A percentile compares a stretch with the other conserved stretches of the same genome.
phyloP scores from a whole-genome alignment of 306 rosid genomes.

The Rubus parviflorus region DNA sequence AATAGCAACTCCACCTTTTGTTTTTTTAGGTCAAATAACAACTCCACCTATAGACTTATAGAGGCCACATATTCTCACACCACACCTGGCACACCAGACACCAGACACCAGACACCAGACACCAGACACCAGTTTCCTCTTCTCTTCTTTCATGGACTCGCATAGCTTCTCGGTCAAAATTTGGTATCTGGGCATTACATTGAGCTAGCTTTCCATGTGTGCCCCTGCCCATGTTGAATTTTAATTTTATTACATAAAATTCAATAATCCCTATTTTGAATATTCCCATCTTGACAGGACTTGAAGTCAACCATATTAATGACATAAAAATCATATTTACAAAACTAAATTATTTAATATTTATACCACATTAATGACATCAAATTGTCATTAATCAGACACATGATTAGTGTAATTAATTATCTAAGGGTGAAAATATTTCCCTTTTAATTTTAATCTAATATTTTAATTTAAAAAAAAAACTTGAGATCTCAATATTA shows the following conservation, averaged over 20 bases:
- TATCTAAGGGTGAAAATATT: too few species aligned
- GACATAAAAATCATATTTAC: not conserved
- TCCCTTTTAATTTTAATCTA: too few species aligned
- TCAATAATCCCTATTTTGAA: not conserved
- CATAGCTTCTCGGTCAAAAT: conserved; percentile 4
- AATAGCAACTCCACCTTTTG: not conserved
- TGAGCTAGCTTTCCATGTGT: not conserved
- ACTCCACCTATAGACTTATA: too few species aligned
- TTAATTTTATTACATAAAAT: not conserved
- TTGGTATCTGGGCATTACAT: not conserved
- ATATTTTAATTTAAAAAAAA: too few species aligned
- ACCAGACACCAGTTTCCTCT: not conserved
- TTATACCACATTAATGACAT: not conserved
- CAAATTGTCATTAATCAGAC: too few species aligned
- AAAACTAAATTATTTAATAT: not conserved
- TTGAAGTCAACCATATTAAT: not conserved
- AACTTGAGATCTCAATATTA: too few species aligned
- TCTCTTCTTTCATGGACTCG: not conserved
- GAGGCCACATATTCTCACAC: not conserved
- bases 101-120: too few species aligned
- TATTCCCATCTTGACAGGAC: not conserved
- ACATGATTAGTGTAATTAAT: too few species aligned
- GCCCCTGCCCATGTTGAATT: not conserved
- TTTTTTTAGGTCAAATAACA: too few species aligned
- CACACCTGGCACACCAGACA: too few species aligned